A percentile compares a stretch with the other conserved stretches of the same genome.
phyloP scores from a whole-genome alignment of 148 eudicot genomes.

The Nepenthes gracilis region DNA sequence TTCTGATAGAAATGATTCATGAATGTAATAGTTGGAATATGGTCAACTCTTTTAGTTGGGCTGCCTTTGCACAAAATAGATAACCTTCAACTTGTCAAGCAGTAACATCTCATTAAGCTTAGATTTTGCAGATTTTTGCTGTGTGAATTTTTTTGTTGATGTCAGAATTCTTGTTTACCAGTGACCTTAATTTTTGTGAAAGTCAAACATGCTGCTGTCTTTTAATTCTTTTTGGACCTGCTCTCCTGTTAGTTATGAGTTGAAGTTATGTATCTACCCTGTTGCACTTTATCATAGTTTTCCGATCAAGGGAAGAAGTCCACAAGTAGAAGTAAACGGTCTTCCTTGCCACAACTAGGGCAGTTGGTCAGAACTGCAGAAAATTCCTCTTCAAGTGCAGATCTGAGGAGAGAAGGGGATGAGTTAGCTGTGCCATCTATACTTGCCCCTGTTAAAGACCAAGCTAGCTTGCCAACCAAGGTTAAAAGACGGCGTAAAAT shows the following conservation, averaged over 20 bases:
- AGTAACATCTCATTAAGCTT: too few species aligned
- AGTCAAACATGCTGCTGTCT: too few species aligned
- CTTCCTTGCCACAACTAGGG: conserved; percentile 39
- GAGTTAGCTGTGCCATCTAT: conserved; percentile 51
- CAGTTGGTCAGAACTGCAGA: conserved; percentile 42
- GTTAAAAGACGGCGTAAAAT: conserved; percentile 70
- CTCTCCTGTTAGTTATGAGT: background rate
- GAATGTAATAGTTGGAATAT: too few species aligned
- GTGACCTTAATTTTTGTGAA: too few species aligned
- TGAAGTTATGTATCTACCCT: background rate
- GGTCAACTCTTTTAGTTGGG: too few species aligned
- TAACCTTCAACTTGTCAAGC: too few species aligned
- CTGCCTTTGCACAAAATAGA: too few species aligned
- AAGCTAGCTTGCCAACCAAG: conserved; percentile 38
- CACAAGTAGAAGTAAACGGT: conserved; percentile 32
- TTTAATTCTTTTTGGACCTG: too few species aligned
- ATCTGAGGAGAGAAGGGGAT: conserved; percentile 56
- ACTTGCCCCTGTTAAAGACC: conserved; percentile 33
- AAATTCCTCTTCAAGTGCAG: conserved; percentile 58
- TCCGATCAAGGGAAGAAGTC: conserved; percentile 38
- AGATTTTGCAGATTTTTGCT: too few species aligned
- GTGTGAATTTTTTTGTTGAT: too few species aligned
- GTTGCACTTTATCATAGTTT: conserved; percentile 25
- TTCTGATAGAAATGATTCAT: too few species aligned
- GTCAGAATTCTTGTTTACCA: too few species aligned